These are phyloP conservation scores for Echinosophora koreensis DNA, from an alignment of 306 rosid genomes.

Conservation along the genomic window DNA sequence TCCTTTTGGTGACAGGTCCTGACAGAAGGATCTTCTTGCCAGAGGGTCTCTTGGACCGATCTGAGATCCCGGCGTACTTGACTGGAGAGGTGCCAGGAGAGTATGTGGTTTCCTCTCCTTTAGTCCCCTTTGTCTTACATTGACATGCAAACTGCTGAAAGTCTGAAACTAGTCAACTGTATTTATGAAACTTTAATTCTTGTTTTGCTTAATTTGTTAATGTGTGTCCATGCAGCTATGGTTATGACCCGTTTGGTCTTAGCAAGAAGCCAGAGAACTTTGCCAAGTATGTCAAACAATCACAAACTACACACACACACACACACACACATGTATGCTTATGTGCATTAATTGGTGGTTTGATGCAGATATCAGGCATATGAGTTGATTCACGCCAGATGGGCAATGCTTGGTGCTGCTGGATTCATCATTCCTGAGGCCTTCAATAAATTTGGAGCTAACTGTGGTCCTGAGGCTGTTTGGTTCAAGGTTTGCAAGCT, in stretches of 20 bases:
- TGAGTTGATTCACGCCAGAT: constrained; percentile 91
- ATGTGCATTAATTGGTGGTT: not conserved
- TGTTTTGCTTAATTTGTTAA: constrained; percentile 44
- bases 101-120: constrained; percentile 62
- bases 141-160: constrained; percentile 11
- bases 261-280: constrained; percentile 95
- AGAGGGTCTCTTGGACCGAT: constrained; percentile 88
- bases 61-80: constrained; percentile 97
- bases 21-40: constrained; percentile 98
- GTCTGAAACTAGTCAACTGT: not conserved
- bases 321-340: not conserved
- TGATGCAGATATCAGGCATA: constrained; percentile 86
- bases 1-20: constrained; percentile 72
- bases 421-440: constrained; percentile 99
- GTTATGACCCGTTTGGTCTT: constrained; percentile 96
- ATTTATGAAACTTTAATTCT: not conserved
- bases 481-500: constrained; percentile 90
- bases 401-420: constrained; percentile 99
- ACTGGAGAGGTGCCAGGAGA: constrained; percentile 99
- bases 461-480: constrained; percentile 99
- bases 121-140: constrained; percentile 14
- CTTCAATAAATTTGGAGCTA: constrained; percentile 96
- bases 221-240: constrained; percentile 74
- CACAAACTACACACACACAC: not conserved
- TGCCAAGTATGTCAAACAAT: constrained; percentile 70